These are phyloP conservation scores for Rhynchosporium agropyri DNA, from an alignment of 2,329 filamentous ascomycete species.

Conservation along the genomic window DNA sequence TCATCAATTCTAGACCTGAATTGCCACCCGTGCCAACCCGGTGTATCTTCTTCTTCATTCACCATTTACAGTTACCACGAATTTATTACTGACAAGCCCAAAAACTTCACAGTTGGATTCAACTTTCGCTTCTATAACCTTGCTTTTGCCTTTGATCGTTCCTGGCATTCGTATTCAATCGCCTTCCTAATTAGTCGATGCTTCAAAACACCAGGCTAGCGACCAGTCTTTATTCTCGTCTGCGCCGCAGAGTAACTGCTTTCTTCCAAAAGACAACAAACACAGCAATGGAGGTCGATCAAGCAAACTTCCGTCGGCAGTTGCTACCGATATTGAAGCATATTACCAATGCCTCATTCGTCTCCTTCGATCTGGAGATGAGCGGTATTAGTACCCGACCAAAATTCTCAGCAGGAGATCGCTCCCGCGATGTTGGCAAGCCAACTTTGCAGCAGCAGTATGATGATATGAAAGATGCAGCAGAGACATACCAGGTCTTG, in stretches of 20 bases:
- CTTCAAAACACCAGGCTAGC: neutral
- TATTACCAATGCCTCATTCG: constrained; percentile 61
- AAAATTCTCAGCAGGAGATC: constrained; percentile 36
- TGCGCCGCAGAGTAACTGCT: neutral
- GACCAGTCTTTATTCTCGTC: neutral
- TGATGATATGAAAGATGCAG: constrained; percentile 59
- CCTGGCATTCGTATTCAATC: constrained; percentile 4
- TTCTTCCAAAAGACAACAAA: neutral
- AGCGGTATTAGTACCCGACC: constrained; percentile 58
- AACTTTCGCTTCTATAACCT: too few species aligned
- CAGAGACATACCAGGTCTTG: constrained; percentile 64
- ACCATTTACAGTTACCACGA: neutral
- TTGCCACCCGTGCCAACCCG: neutral
- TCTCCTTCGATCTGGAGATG: constrained; percentile 67
- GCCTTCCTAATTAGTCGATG: constrained; percentile 7
- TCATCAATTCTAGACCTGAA: neutral
- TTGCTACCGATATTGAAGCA: constrained; percentile 59
- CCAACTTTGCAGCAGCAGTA: constrained; percentile 63
- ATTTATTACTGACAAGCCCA: too few species aligned
- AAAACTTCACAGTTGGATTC: too few species aligned
- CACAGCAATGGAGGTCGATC: constrained; percentile 57
- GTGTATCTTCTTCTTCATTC: neutral
- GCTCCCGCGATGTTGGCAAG: constrained; percentile 45
- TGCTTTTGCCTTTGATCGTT: neutral
- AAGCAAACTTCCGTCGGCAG: constrained; percentile 50